Evolutionary conservation across 306 rosid genomes (phyloP).

Genomic region (Dicorynia guianensis): DNA sequence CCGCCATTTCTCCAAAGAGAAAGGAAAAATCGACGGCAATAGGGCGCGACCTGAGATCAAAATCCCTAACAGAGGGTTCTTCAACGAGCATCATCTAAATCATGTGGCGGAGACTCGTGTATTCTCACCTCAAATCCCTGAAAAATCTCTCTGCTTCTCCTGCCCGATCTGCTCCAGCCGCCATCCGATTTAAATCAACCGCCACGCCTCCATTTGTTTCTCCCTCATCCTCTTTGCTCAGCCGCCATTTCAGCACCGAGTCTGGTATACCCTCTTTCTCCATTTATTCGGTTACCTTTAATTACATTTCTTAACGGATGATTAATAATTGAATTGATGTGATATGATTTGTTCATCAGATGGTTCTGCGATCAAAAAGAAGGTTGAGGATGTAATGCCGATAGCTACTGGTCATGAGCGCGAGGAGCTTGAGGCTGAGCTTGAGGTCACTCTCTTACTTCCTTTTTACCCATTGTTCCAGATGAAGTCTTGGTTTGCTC

Average conservation of each 20-base stretch:
- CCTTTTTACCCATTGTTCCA: neutral
- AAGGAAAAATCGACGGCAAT: neutral
- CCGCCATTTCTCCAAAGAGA: neutral
- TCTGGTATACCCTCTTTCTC: constrained; percentile 43
- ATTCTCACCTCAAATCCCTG: constrained; percentile 80
- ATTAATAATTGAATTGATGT: neutral
- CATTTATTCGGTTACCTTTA: neutral
- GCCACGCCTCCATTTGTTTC: constrained; percentile 27
- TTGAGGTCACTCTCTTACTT: constrained; percentile 48
- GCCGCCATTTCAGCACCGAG: constrained; percentile 51
- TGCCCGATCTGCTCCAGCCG: constrained; percentile 47
- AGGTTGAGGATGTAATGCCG: constrained; percentile 83
- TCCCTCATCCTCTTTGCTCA: constrained; percentile 1
- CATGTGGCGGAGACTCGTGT: constrained; percentile 85
- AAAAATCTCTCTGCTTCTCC: constrained; percentile 43
- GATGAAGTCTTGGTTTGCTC: neutral
- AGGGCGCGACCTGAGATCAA: constrained; percentile 53
- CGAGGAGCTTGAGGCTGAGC: constrained; percentile 89
- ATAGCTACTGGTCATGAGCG: constrained; percentile 97
- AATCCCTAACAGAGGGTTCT: neutral
- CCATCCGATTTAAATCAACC: constrained; percentile 15
- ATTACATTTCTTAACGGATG: neutral
- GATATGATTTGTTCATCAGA: constrained; percentile 14
- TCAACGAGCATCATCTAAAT: neutral
- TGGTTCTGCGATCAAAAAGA: constrained; percentile 59